A percentile compares a stretch with the other conserved stretches of the same genome.
Evolutionary conservation across 164 flowering plant species (phyloP).

Genomic region (Umbellularia californica): DNA sequence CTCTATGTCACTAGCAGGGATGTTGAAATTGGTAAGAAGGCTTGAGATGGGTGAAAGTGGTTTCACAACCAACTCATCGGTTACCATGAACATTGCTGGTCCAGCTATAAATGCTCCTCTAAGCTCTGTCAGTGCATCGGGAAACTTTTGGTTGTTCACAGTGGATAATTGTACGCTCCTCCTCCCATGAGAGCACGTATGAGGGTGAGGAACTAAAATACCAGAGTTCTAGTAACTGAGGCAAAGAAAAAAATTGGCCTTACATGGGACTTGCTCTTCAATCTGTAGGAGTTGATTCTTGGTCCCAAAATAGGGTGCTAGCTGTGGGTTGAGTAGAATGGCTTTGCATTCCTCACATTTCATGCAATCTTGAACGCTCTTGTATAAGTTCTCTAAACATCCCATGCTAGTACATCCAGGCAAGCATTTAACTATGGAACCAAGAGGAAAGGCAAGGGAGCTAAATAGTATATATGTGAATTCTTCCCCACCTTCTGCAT

Average conservation of each 20-base stretch:
- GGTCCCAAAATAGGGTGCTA: background rate
- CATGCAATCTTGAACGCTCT: background rate
- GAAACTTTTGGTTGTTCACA: background rate
- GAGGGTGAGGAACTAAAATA: no score
- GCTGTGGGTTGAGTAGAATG: background rate
- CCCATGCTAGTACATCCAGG: background rate
- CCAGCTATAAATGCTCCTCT: background rate
- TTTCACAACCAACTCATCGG: background rate
- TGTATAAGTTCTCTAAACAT: background rate
- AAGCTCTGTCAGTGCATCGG: background rate
- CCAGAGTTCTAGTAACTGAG: background rate
- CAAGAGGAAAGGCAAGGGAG: slow-evolving; percentile 19
- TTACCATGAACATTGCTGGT: slow-evolving; percentile 1
- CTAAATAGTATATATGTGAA: slow-evolving; percentile 20
- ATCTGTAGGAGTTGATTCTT: background rate
- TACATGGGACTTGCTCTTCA: background rate
- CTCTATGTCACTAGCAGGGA: background rate
- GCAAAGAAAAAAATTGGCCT: background rate
- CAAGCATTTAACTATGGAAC: slow-evolving; percentile 6
- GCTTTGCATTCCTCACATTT: slow-evolving; percentile 1
- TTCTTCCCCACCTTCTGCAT: slow-evolving; percentile 9
- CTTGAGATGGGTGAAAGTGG: background rate
- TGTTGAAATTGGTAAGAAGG: background rate
- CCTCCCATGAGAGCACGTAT: background rate
- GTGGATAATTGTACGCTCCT: background rate